These are phyloP conservation scores for Xerocomus nothofagi DNA, from an alignment of 1,284 basidiomycete species.

Conservation along the genomic window DNA sequence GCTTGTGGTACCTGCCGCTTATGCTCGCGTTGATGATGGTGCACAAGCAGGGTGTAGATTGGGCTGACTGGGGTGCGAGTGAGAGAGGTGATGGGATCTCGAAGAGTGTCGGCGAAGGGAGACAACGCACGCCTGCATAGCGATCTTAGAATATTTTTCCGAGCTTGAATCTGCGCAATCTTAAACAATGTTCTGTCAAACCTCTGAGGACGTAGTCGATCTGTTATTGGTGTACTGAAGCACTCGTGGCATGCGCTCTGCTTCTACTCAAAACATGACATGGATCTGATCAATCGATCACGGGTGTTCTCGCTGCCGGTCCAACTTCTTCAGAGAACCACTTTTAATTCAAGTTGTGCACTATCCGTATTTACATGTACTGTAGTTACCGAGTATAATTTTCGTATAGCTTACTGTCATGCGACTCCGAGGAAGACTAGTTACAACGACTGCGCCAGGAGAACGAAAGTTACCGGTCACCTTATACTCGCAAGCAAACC, in stretches of 20 bases:
- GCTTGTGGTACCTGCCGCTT: slow-evolving; percentile 90
- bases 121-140: background rate
- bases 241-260: too few species aligned
- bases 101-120: background rate
- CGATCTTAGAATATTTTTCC: background rate
- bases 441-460: background rate
- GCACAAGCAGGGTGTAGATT: slow-evolving; percentile 83
- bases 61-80: slow-evolving; percentile 51
- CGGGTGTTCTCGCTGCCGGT: background rate
- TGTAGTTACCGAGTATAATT: too few species aligned
- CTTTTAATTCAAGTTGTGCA: background rate
- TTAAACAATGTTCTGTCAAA: background rate
- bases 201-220: too few species aligned
- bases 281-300: too few species aligned
- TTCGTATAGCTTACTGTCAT: background rate
- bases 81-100: slow-evolving; percentile 16
- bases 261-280: too few species aligned
- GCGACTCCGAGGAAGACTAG: background rate
- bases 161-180: background rate
- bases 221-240: background rate
- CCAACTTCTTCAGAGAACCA: background rate
- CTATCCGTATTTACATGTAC: too few species aligned
- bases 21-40: slow-evolving; percentile 93
- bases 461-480: background rate
- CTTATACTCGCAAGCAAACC: background rate